Conservation (phyloP, 192 early-diverging fungal genomes). For the Chytriomyces sp. region DNA sequence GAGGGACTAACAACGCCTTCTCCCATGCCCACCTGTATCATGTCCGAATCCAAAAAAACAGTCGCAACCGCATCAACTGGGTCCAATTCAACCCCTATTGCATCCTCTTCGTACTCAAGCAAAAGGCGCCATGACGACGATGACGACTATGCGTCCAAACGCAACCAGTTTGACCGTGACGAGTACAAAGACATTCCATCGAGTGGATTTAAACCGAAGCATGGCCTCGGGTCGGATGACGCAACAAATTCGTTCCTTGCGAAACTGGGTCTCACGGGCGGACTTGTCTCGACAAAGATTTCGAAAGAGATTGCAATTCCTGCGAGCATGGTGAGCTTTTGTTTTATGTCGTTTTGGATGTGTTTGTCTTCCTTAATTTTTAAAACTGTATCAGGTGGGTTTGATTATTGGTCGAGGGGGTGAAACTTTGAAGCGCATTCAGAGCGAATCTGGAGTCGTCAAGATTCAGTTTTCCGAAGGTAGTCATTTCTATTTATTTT, state of each 20-base stretch:
- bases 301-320: slow-evolving; percentile 21
- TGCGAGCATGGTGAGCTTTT: slow-evolving; percentile 15
- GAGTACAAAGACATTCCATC: slow-evolving; percentile 15
- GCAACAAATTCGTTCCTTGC: slow-evolving; percentile 29
- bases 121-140: slow-evolving; percentile 8
- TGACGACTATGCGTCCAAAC: too few species aligned
- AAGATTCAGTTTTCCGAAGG: slow-evolving; percentile 71
- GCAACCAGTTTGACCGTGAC: slow-evolving; percentile 15
- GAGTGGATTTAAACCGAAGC: slow-evolving; percentile 9
- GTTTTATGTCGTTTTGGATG: too few species aligned
- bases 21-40: not conserved
- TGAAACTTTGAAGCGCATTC: slow-evolving; percentile 78
- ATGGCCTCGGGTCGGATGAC: slow-evolving; percentile 21
- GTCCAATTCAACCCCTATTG: not conserved
- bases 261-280: slow-evolving; percentile 14
- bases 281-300: slow-evolving; percentile 13
- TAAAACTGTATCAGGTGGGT: slow-evolving; percentile 58
- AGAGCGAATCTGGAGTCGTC: slow-evolving; percentile 68
- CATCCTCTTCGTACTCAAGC: not conserved
- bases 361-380: too few species aligned
- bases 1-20: not conserved
- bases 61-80: too few species aligned
- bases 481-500: not conserved
- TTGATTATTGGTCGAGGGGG: slow-evolving; percentile 82
- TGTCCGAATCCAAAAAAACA: not conserved